phyloP scores from a whole-genome alignment of 371 early-diverging fungal species.

The Mucor saturninus region DNA sequence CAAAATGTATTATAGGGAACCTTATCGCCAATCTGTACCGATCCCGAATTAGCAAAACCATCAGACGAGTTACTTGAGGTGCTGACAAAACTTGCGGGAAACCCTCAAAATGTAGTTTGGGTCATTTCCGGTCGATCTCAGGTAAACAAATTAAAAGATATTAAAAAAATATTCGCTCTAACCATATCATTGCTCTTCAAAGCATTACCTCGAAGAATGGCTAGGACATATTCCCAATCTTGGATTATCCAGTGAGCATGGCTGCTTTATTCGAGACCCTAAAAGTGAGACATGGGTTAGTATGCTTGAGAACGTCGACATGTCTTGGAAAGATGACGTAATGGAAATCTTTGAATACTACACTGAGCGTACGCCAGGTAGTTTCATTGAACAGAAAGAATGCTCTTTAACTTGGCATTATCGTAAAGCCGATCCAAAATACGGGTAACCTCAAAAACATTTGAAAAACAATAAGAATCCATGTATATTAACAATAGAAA shows the following conservation, averaged over 20 bases:
- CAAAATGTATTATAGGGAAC: conserved; percentile 70
- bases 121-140: conserved; percentile 93
- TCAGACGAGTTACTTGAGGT: conserved; percentile 64
- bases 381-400: conserved; percentile 78
- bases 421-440: conserved; percentile 82
- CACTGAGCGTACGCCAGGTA: conserved; percentile 84
- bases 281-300: conserved; percentile 66
- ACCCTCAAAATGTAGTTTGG: conserved; percentile 86
- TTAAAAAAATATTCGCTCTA: neutral
- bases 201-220: conserved; percentile 79
- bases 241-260: conserved; percentile 77
- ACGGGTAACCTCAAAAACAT: conserved; percentile 42
- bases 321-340: conserved; percentile 83
- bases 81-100: conserved; percentile 61
- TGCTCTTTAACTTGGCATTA: conserved; percentile 88
- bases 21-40: conserved; percentile 73
- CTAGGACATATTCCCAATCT: conserved; percentile 77
- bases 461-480: too few species aligned
- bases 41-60: conserved; percentile 73
- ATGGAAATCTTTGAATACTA: conserved; percentile 82
- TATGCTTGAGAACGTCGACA: conserved; percentile 73
- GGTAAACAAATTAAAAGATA: conserved; percentile 39
- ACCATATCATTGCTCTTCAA: too few species aligned
- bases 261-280: conserved; percentile 63
- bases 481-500: too few species aligned